Base-by-base conservation (phyloP, 208 protist genomes). In the Strigomonas culicis region DNA sequence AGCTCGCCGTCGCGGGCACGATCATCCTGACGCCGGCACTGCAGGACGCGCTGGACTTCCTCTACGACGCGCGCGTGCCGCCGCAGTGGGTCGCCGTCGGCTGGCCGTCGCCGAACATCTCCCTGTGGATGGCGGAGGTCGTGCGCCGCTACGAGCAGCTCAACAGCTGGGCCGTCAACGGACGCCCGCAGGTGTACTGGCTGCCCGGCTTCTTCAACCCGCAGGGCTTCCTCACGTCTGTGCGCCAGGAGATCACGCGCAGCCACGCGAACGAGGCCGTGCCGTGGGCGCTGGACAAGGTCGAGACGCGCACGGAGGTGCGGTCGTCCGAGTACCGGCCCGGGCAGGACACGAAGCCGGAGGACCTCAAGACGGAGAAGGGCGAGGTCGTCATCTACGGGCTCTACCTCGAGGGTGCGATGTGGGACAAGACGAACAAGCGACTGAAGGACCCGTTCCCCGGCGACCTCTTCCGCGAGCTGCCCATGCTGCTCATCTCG, bases 201-300 rank as follows among this genome's bases (percentile, higher is more conserved):
- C 78, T 99, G 15, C 89, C 95, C n/a, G 98, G 98, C 53, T 99
- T 99, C 84, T 99, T 99, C 88, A 99, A 99, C 89, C 98, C 98
- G 49, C 96, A 98, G 68, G 94, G 98, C 46, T 99, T 99, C 82
- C 84, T 99, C 39, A 99, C 98, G 19, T 97, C 97, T n/a, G 93
- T 99, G 62, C 91, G 97, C 34, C 98, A 99, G 84, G 98, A 99
- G 66, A 95, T 98, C 62, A 96, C 92, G 1, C 84, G 94, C 39
- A 92, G 90, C 51, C 90, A 97, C 72, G 73, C 79, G 36, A 91
- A 91, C 64, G 92, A 97, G 70, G 66, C 92, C 17, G 77, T 94
- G 51, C 83, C 84, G 59, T 99, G 97, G 98, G 92, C 98, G 11
- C 89, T 99, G 22, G 98, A 99, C 79, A 97, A 97, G 69, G 96